Conservation (phyloP, 495 filamentous ascomycete genomes). For the Neurospora sp. region DNA sequence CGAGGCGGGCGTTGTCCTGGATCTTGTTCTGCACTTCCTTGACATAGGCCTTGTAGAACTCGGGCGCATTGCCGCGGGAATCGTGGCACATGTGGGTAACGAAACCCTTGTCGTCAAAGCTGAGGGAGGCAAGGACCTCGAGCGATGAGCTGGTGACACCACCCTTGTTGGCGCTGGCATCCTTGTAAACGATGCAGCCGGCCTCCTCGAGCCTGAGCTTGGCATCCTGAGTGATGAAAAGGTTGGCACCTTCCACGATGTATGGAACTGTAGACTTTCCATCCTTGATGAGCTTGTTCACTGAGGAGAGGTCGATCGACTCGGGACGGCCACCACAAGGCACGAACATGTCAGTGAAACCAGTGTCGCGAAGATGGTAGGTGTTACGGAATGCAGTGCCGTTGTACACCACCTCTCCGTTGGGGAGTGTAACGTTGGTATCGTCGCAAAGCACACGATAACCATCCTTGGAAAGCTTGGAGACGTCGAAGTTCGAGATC, state of each 20-base stretch:
- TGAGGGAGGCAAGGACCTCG: conserved; percentile 87
- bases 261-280: conserved; percentile 81
- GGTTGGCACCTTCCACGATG: conserved; percentile 94
- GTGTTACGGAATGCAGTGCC: conserved; percentile 95
- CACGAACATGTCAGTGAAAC: conserved; percentile 79
- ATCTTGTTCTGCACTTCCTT: conserved; percentile 84
- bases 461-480: conserved; percentile 76
- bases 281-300: conserved; percentile 72
- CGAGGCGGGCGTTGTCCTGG: conserved; percentile 76
- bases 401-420: conserved; percentile 76
- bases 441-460: conserved; percentile 94
- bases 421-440: conserved; percentile 72
- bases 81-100: conserved; percentile 87
- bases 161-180: conserved; percentile 97
- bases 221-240: conserved; percentile 98
- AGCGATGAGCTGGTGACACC: conserved; percentile 97
- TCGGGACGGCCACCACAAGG: conserved; percentile 95
- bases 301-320: conserved; percentile 85
- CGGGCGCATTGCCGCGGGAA: conserved; percentile 63
- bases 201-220: conserved; percentile 91
- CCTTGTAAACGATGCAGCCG: conserved; percentile 91
- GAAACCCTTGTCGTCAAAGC: conserved; percentile 84
- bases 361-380: conserved; percentile 74
- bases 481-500: conserved; percentile 78
- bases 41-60: conserved; percentile 89